Conservation (phyloP, 306 rosid species). For the Carpinus fangiana region DNA sequence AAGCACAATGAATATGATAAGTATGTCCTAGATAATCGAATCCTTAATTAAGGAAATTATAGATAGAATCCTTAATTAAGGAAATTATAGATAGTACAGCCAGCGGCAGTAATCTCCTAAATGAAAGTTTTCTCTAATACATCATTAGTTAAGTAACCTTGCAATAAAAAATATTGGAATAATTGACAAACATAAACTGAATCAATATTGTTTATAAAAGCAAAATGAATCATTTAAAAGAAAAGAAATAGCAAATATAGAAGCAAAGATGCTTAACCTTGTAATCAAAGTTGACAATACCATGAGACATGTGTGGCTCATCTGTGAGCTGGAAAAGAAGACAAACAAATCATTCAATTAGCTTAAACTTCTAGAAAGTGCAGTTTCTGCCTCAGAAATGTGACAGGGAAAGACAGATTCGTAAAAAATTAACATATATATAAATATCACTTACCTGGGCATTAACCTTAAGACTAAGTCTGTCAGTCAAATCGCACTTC, state of each 20-base stretch:
- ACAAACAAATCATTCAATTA: slow-evolving; percentile 6
- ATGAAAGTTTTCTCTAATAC: too few relatives aligned
- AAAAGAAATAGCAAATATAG: background rate
- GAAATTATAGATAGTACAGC: background rate
- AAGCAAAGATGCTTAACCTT: slow-evolving; percentile 51
- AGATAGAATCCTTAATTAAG: background rate
- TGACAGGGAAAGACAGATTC: background rate
- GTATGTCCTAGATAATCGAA: too few relatives aligned
- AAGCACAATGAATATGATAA: too few relatives aligned
- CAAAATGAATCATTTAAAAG: background rate
- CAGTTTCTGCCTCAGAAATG: background rate
- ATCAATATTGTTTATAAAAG: background rate
- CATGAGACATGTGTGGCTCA: slow-evolving; percentile 99
- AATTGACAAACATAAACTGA: background rate
- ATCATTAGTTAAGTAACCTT: too few relatives aligned
- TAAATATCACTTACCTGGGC: slow-evolving; percentile 58
- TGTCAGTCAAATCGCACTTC: slow-evolving; percentile 77
- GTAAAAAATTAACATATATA: background rate
- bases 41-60: background rate
- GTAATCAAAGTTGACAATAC: slow-evolving; percentile 87
- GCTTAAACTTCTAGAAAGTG: background rate
- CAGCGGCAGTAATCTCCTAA: background rate
- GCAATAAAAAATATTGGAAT: background rate
- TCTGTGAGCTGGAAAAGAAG: slow-evolving; percentile 67
- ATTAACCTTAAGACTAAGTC: slow-evolving; percentile 82